Percentiles rank a stretch among this genome's conserved stretches.
Conservation (phyloP, 1,139 yeast species). For the Pneumocystis canis region DNA sequence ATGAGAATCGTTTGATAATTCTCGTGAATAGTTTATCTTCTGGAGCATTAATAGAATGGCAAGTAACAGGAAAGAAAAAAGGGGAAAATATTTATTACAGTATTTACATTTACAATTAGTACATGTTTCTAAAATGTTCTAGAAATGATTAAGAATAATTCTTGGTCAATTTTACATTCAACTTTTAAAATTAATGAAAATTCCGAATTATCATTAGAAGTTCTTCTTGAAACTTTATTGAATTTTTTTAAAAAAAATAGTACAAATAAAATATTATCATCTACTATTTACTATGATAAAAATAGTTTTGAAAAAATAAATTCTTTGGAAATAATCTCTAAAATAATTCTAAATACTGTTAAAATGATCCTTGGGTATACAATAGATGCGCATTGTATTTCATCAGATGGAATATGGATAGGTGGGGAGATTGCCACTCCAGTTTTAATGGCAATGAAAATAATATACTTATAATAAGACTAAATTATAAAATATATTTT, state of each 20-base stretch:
- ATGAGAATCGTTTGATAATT: constrained; percentile 34
- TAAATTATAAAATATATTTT: neutral
- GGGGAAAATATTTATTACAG: neutral
- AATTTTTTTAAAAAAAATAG: neutral
- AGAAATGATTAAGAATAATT: neutral
- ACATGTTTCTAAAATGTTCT: neutral
- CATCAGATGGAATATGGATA: neutral
- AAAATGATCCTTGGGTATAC: neutral
- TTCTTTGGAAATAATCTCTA: neutral
- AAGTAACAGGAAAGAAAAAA: neutral
- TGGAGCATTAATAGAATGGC: constrained; percentile 62
- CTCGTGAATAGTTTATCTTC: constrained; percentile 53
- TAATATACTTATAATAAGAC: neutral
- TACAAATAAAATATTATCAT: neutral
- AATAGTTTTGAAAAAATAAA: neutral
- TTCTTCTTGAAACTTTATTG: neutral
- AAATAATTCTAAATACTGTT: neutral
- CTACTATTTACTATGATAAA: neutral
- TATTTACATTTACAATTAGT: neutral
- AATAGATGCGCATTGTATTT: neutral
- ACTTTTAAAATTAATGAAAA: neutral
- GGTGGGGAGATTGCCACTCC: neutral
- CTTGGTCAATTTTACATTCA: neutral
- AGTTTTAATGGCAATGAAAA: neutral
- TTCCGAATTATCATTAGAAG: neutral